These are phyloP conservation scores for Ogataea degrootiae DNA, from an alignment of 805 yeast genomes.

Conservation along the genomic window DNA sequence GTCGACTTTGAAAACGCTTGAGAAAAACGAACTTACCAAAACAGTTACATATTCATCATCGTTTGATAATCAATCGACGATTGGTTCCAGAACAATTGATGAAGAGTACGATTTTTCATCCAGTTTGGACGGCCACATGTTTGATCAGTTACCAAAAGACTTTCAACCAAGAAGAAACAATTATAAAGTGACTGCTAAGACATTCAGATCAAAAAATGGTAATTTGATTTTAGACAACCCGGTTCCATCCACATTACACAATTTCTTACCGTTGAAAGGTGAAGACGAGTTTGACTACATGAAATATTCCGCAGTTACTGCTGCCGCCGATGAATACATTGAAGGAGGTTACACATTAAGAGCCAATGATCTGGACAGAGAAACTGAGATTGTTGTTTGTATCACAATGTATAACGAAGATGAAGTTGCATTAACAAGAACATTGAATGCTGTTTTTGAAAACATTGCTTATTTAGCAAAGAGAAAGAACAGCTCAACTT, in stretches of 20 bases:
- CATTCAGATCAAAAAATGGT: slow-evolving; percentile 72
- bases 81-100: slow-evolving; percentile 13
- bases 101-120: slow-evolving; percentile 19
- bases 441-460: slow-evolving; percentile 90
- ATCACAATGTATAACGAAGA: slow-evolving; percentile 98
- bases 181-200: slow-evolving; percentile 41
- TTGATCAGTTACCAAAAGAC: slow-evolving; percentile 27
- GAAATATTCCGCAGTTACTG: slow-evolving; percentile 96
- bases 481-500: slow-evolving; percentile 73
- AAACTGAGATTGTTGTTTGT: slow-evolving; percentile 87
- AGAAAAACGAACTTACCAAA: slow-evolving; percentile 6
- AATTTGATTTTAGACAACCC: slow-evolving; percentile 90
- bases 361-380: slow-evolving; percentile 81
- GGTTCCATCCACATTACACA: slow-evolving; percentile 81
- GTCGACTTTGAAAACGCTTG: slow-evolving; percentile 12
- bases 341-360: slow-evolving; percentile 80
- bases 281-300: slow-evolving; percentile 91
- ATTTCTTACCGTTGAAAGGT: slow-evolving; percentile 81
- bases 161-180: slow-evolving; percentile 35
- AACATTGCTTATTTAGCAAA: slow-evolving; percentile 85
- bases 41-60: slow-evolving; percentile 13
- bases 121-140: slow-evolving; percentile 29
- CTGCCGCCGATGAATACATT: slow-evolving; percentile 83
- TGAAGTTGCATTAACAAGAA: slow-evolving; percentile 83
- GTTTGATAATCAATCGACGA: slow-evolving; percentile 15